These are phyloP conservation scores for Aspergillus kassunensis DNA, from an alignment of 495 filamentous ascomycete genomes.

Conservation along the genomic window DNA sequence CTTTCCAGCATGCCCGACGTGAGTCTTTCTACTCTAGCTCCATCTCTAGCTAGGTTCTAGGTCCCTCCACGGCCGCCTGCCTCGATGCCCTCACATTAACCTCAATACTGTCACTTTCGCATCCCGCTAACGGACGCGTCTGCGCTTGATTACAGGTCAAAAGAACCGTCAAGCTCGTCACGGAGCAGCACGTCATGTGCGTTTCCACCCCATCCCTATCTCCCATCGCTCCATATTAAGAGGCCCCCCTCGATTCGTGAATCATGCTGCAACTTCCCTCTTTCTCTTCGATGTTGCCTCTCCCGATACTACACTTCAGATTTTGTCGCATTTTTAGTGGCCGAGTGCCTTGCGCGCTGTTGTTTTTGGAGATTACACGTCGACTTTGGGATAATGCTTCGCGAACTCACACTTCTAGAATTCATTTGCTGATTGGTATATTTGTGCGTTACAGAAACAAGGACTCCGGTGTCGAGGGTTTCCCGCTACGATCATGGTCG, in stretches of 20 bases:
- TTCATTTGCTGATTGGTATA: slow-evolving; percentile 16
- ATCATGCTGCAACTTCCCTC: neutral
- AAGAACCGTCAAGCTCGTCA: slow-evolving; percentile 86
- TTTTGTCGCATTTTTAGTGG: neutral
- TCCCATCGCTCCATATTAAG: neutral
- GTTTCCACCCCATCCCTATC: slow-evolving; percentile 30
- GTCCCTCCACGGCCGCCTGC: slow-evolving; percentile 4
- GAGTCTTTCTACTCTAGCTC: slow-evolving; percentile 19
- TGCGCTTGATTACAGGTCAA: slow-evolving; percentile 56
- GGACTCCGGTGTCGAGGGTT: slow-evolving; percentile 74
- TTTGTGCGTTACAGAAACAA: slow-evolving; percentile 44
- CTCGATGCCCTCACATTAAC: neutral
- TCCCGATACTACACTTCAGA: neutral
- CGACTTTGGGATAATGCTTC: neutral
- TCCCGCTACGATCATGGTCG: slow-evolving; percentile 76
- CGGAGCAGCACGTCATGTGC: slow-evolving; percentile 84
- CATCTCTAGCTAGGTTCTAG: neutral
- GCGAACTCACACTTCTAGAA: neutral
- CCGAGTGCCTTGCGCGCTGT: neutral
- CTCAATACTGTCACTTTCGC: slow-evolving; percentile 11
- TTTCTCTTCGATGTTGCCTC: slow-evolving; percentile 10
- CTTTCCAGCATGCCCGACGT: slow-evolving; percentile 43
- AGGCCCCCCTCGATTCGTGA: neutral
- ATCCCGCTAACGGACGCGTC: slow-evolving; percentile 13
- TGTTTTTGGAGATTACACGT: neutral